Evolutionary conservation across 148 eudicot genomes (phyloP), one percentile per base, ranked within the genome.

Genomic region (Pouteria glomerata): DNA sequence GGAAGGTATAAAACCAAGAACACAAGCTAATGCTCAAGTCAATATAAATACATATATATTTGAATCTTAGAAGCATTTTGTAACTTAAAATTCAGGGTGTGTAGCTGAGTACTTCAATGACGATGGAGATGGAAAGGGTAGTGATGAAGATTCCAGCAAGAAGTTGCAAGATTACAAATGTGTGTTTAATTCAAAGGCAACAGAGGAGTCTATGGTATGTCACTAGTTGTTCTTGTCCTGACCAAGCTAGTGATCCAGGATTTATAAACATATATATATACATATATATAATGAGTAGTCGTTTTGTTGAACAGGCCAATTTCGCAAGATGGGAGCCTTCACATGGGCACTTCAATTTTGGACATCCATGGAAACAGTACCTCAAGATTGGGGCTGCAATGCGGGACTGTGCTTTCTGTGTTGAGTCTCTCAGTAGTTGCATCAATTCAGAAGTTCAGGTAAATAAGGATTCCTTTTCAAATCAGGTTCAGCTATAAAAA

Each of bases 281-380:
- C n/a, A n/a, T n/a, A n/a, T n/a, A n/a, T n/a, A n/a, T n/a, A n/a
- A n/a, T n/a, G n/a, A n/a, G n/a, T n/a, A n/a, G n/a, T n/a, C n/a
- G n/a, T n/a, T n/a, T n/a, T n/a, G n/a, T n/a, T n/a, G n/a, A 64
- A 66, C 84, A 93, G 94, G 98, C 85, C 0, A 93, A 87, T 71
- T 82, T 87, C 62, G 97, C 98, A 1, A 78, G 87, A 78, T 93
- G 98, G 98, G 98, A 94, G 76, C 97, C 97, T 11, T 80, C 91
- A 19, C 97, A 93, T 44, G 97, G 98, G 15, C 35, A 66, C 48
- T 90, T 93, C 82, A 79, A 72, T 63, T 91, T 90, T 34, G 50
- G 84, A 30, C 88, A 93, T 81, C 97, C 98, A 73, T 91, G 98
- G 98, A 82, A 86, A 62, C 88, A 85, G 56, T 94, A 94, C 81